Evolutionary conservation across 768 basidiomycete species (phyloP), one percentile per base, ranked within the genome.

Genomic region (Myochromella boudieri): DNA sequence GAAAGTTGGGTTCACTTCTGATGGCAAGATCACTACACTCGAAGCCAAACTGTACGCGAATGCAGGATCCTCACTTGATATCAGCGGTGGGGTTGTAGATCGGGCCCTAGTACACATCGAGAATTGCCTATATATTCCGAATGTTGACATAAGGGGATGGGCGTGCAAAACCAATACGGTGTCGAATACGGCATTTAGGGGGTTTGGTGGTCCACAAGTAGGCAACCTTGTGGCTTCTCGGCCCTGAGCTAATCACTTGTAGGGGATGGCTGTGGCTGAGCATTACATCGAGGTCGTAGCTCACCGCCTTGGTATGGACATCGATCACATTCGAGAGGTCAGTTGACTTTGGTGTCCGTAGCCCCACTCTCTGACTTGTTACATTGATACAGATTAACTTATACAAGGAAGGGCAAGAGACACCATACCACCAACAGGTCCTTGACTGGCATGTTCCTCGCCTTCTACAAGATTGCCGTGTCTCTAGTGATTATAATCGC

Each of bases 401-500:
- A 18, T 54, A 54, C 18, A 54, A 54, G 25, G 53, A 54, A 44
- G 53, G 53, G 15, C 48, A 54, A 44, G 53, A 54, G 48, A 54
- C 53, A 6, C 53, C 48, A 11, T 54, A 54, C 18, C 53, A 47
- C 18, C 53, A 54, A 28, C 25, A 54, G 53, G 49, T 54, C 25
- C 48, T 50, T n/a, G 53, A 54, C n/a, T 54, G 53, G 53, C 53
- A 54, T 32, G 40, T 54, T 34, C 53, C 53, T 18, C 48, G 53
- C 31, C 46, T 54, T n/a, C n/a, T 54, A 20, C 37, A 54, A 47
- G 48, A 54, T 25, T 54, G 53, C 11, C 53, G 53, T 11, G 33
- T 44, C 21, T 40, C 53, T 17, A 54, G 53, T 22, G 37, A 54
- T 17, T 54, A 54, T 33, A 46, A 50, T 32, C 42, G 37, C 31